Base-by-base conservation (phyloP, 2,329 filamentous ascomycete species). In the Fusarium algeriense region DNA sequence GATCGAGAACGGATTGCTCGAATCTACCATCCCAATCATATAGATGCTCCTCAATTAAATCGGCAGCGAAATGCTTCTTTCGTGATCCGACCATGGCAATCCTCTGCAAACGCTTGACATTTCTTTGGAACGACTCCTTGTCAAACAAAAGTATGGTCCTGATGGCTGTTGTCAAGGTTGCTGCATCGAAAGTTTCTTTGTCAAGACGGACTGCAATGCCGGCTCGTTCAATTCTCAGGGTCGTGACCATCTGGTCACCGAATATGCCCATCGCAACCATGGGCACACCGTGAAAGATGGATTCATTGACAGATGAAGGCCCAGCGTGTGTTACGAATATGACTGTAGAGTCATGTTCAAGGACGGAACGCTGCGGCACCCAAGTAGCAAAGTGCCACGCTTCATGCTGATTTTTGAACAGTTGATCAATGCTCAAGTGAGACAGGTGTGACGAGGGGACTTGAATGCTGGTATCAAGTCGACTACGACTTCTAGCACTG, bases 11-110 rank as follows among this genome's bases (percentile, higher is more conserved):
- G 1, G 56, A 44, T 5, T 53, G 11, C 10, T 60, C 46, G 9
- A 60, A 60, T 30, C 56, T 60, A 12, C 37, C 38, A n/a, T 60
- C 46, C 56, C 56, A 60, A 20, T 60, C 56, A 30, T 54, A 60
- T 4, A 60, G 3, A 54, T 60, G 46, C 20, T 60, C 46, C 15
- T 60, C 56, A 23, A 60, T 43, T 2, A 60, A 1, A 54, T 54
- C 7, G 3, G 46, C 56, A 53, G 56, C 46, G 10, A 60, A 53
- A 14, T 60, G 19, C 19, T 60, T 60, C 38, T 28, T 60, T 10
- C 56, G 46, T 7, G 56, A 53, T 20, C 37, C 46, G 1, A 60
- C 30, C 2, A 60, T 54, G 15, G 46, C 56, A 37, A 60, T 60
- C 14, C 30, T 53, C 7, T 60, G 46, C 56, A 60, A 53, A 20